Evolutionary conservation across 805 yeast genomes (phyloP).

Genomic region (Suhomyces sp.): DNA sequence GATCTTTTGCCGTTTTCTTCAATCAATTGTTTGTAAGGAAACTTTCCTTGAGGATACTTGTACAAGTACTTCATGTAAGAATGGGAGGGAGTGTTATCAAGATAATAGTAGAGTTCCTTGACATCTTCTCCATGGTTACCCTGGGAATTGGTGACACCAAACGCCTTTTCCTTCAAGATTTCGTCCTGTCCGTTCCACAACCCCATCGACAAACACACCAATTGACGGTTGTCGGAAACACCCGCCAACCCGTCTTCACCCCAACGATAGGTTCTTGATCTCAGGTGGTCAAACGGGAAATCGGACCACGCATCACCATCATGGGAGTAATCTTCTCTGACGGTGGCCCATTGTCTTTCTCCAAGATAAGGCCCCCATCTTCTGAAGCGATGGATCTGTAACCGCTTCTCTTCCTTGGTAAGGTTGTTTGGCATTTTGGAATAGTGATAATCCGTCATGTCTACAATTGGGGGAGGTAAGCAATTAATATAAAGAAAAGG

Average conservation of each 20-base stretch:
- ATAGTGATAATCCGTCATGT: slow-evolving; percentile 7
- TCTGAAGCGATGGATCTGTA: slow-evolving; percentile 31
- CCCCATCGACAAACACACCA: slow-evolving; percentile 74
- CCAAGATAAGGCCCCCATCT: slow-evolving; percentile 87
- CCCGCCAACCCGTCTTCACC: slow-evolving; percentile 96
- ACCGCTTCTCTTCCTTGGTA: slow-evolving; percentile 41
- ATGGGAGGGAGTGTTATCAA: slow-evolving; percentile 92
- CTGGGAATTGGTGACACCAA: slow-evolving; percentile 87
- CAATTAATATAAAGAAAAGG: no score
- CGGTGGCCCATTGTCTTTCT: slow-evolving; percentile 75
- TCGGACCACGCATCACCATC: slow-evolving; percentile 90
- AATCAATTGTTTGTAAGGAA: slow-evolving; percentile 76
- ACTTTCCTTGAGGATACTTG: slow-evolving; percentile 86
- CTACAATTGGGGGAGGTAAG: no score
- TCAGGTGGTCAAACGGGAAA: slow-evolving; percentile 83
- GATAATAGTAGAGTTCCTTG: slow-evolving; percentile 78
- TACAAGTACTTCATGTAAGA: slow-evolving; percentile 88
- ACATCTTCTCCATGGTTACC: slow-evolving; percentile 98
- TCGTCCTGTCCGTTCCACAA: slow-evolving; percentile 90
- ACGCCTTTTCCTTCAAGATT: slow-evolving; percentile 79
- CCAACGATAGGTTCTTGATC: slow-evolving; percentile 84
- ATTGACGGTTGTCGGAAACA: slow-evolving; percentile 78
- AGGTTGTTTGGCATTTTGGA: slow-evolving; percentile 11
- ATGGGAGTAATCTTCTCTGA: slow-evolving; percentile 82
- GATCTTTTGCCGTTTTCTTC: slow-evolving; percentile 64